Base-by-base conservation (phyloP, 352 stramenopile species). In the Peronospora tabacina region DNA sequence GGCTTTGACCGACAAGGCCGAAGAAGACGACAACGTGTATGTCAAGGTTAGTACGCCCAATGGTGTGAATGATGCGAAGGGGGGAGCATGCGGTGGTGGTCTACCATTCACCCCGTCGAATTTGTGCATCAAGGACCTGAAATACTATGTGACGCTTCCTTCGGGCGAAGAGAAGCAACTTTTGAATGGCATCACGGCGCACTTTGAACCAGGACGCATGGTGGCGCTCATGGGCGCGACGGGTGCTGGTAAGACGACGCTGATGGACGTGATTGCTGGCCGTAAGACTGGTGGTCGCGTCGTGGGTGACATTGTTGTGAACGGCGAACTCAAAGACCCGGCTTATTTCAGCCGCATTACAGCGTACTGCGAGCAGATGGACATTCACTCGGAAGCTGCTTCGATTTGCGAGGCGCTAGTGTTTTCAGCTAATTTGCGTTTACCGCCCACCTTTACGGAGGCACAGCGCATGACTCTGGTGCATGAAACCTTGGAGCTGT, bases 401-500 rank as follows among this genome's bases (percentile, higher is more conserved):
- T 96, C 86, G 16, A 89, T 96, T 44, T 66, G 72, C 30, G 91
- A 98, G 55, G 87, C 87, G 11, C 62, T 97, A 5, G 68, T 88
- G 29, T 98, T 98, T 57, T 95, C 86, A 13, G 89, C 90, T 0
- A 70, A 71, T 29, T 61, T 98, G 16, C 72, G 94, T 24, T 70
- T 98, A 4, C 66, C 75, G 0, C 62, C 66, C 0, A 66, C 46
- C 5, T 71, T 76, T 15, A 68, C 74, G 7, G 35, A 62, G 12
- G 55, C 70, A 0, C 55, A 79, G 38, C 63, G 66, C 8, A 70
- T 80, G 53, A 75, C 66, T 24, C 33, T 85, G 16, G 75, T 90
- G 38, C 28, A 69, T 20, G 66, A 75, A 32, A 80, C 72, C 0
- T 13, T 90, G 24, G 71, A 84, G 0, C 40, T 90, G 15, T 62